Base-by-base conservation (phyloP, 2,329 filamentous ascomycete species). In the Ramichloridium luteum region DNA sequence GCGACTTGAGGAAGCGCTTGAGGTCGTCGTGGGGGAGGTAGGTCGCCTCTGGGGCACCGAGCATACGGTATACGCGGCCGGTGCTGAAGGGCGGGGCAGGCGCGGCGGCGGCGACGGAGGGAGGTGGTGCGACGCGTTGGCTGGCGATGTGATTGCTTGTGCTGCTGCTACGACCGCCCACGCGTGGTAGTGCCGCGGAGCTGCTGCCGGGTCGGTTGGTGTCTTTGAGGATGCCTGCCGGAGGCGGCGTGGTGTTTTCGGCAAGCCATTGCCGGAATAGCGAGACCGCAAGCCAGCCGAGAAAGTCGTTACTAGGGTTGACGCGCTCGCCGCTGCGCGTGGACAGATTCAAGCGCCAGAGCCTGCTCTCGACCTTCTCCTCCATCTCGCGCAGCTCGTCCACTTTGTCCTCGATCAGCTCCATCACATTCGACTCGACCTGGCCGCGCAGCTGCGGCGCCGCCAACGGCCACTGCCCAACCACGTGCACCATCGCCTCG, bases 321-420 rank as follows among this genome's bases (percentile, higher is more conserved):
- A 94, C 80, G 32, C 84, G 73, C 52, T 94, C 85, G 32, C 86
- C 88, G 40, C 77, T 67, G 8, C 74, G 72, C 13, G 80, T 93
- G 3, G 75, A 81, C 6, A 94, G 67, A 1, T 71, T 82, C 5
- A 94, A 63, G 8, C 85, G 72, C 59, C 92, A 92, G 9, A 96
- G 70, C 32, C 79, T 77, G 13, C 76, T 74, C 51, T 94, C 88
- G 13, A 90, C 71, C 16, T 80, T 76, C 20, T 74, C 70, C 40
- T 93, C 82, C 5, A 77, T 68, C 48, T 94, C 85, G 41, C 85
- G 80, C 12, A 94, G 67, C 55, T 94, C 86, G 45, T 93, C 84
- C 4, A 90, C 84, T 57, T 94, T 94, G 58, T 94, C 85, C 55
- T 93, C 83, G 39, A 94, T 92, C 20, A 94, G 68, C 45, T 94